phyloP scores from a whole-genome alignment of 2,329 filamentous ascomycete genomes.

The Sporothrix phasma region DNA sequence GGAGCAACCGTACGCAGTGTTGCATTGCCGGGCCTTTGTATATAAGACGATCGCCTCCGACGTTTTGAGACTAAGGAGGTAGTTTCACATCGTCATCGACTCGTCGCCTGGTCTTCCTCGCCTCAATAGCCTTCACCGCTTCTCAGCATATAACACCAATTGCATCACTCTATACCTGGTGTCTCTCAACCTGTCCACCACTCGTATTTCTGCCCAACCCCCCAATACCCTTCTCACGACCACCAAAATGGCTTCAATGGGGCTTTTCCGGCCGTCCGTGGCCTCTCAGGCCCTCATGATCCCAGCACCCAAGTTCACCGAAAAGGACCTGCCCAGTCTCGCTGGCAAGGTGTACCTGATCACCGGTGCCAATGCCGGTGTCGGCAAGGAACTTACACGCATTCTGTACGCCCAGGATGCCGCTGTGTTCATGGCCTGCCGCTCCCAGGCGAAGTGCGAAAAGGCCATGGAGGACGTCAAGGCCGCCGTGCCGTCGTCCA shows the following conservation, averaged over 20 bases:
- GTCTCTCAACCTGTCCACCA: neutral
- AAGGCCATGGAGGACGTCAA: conserved; percentile 34
- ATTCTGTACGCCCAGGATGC: conserved; percentile 42
- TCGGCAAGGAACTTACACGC: conserved; percentile 39
- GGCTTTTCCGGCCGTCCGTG: conserved; percentile 3
- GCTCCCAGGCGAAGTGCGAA: conserved; percentile 32
- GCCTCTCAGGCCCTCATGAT: conserved; percentile 23
- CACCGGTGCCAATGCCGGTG: conserved; percentile 28
- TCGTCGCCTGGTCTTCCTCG: too few relatives aligned
- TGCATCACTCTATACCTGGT: too few relatives aligned
- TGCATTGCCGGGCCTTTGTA: neutral
- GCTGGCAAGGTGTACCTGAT: conserved; percentile 35
- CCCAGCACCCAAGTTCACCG: conserved; percentile 25
- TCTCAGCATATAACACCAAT: neutral
- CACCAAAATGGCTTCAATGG: conserved; percentile 6
- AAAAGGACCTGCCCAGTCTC: conserved; percentile 25
- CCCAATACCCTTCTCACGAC: neutral
- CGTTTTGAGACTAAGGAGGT: neutral
- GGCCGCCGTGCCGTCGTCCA: conserved; percentile 14
- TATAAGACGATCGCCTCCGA: neutral
- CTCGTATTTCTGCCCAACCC: neutral
- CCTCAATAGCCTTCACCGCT: too few relatives aligned
- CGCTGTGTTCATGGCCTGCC: conserved; percentile 41
- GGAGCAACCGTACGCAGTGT: neutral
- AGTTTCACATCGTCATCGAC: neutral